phyloP scores from a whole-genome alignment of 2,329 filamentous ascomycete genomes.

The Talaromyces sp. region DNA sequence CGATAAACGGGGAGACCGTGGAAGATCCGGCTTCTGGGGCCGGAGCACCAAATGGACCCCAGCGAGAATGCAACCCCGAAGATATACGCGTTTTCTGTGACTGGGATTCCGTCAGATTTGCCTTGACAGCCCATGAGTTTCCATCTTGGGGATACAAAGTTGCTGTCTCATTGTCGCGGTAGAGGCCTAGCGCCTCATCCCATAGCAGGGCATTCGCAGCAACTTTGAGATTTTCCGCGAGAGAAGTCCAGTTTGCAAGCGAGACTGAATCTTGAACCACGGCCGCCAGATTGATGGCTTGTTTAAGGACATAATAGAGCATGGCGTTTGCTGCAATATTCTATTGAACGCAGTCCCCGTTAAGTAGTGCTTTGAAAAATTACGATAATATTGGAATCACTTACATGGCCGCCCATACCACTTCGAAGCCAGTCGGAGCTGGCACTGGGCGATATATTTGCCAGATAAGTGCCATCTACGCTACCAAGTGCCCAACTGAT shows the following conservation, averaged over 20 bases:
- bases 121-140: slow-evolving; percentile 6
- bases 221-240: slow-evolving; percentile 24
- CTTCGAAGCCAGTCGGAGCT: slow-evolving; percentile 48
- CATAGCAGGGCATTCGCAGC: slow-evolving; percentile 29
- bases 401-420: slow-evolving; percentile 48
- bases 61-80: slow-evolving; percentile 42
- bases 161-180: slow-evolving; percentile 25
- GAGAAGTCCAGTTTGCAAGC: slow-evolving; percentile 22
- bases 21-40: slow-evolving; percentile 38
- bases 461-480: slow-evolving; percentile 44
- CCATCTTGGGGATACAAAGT: slow-evolving; percentile 11
- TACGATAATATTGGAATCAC: not conserved
- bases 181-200: slow-evolving; percentile 25
- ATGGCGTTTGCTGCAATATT: slow-evolving; percentile 12
- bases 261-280: not conserved
- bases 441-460: slow-evolving; percentile 42
- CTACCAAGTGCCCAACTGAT: slow-evolving; percentile 42
- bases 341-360: not conserved
- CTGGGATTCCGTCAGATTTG: not conserved
- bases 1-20: slow-evolving; percentile 44
- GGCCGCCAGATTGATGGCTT: not conserved
- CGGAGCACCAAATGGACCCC: slow-evolving; percentile 46
- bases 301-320: slow-evolving; percentile 3
- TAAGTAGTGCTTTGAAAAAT: not conserved
- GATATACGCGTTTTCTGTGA: slow-evolving; percentile 36